Conservation (phyloP, 2,329 filamentous ascomycete species). For the Ramularia collo-cygni region DNA sequence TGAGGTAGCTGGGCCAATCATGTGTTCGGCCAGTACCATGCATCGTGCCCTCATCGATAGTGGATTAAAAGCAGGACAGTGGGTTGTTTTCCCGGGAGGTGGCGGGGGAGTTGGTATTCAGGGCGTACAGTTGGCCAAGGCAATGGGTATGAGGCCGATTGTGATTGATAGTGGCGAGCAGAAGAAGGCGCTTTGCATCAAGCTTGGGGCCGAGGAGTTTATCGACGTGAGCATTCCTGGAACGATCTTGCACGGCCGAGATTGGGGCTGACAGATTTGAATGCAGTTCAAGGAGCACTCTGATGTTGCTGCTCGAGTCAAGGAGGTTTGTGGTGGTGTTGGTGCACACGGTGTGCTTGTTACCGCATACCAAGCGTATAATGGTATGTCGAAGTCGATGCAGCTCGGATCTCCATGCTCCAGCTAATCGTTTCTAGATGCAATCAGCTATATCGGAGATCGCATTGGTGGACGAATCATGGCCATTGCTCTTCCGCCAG, state of each 20-base stretch:
- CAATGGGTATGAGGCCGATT: constrained; percentile 52
- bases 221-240: constrained; percentile 34
- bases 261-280: background rate
- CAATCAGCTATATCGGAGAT: constrained; percentile 40
- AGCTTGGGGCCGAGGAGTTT: constrained; percentile 50
- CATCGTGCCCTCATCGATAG: constrained; percentile 50
- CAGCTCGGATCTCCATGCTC: background rate
- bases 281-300: constrained; percentile 37
- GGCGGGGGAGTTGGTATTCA: constrained; percentile 52
- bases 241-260: background rate
- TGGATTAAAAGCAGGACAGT: constrained; percentile 44
- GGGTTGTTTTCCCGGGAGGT: constrained; percentile 50
- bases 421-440: constrained; percentile 19
- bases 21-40: constrained; percentile 54
- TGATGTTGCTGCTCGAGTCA: constrained; percentile 37
- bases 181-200: constrained; percentile 41
- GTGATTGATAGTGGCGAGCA: constrained; percentile 48
- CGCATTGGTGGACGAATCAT: constrained; percentile 47
- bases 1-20: constrained; percentile 51
- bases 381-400: constrained; percentile 11
- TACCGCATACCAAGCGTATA: constrained; percentile 33
- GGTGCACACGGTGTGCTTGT: constrained; percentile 41
- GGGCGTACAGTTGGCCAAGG: constrained; percentile 47
- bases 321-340: constrained; percentile 40
- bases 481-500: constrained; percentile 38